Base-by-base conservation (phyloP, 441 rosid species). In the Euphorbia celastroides region DNA sequence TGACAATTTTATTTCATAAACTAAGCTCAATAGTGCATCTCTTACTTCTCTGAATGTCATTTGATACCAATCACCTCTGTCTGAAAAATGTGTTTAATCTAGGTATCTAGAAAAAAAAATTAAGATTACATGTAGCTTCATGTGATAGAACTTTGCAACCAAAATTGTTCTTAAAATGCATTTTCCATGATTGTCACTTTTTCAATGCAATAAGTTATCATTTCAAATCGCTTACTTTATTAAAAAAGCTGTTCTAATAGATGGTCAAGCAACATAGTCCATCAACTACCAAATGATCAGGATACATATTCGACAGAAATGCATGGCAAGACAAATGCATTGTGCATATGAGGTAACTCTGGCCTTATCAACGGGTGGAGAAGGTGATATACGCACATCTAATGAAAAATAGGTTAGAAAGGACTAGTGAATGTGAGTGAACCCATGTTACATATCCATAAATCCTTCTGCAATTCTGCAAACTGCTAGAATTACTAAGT, bases 81-180 rank as follows among this genome's bases (percentile, higher is more conserved):
- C 58, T 48, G 54, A 62, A 20, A 36, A 20, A 42, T 46, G 26
- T 52, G 56, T 26, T 44, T 59, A 60, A 54, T 55, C 57, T 30
- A 66, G 25, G 60, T 48, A 41, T 60, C 8, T 52, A 70, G 63
- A 36, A 30, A 23, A 70, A 54, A 56, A 57, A 60, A n/a, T n/a
- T n/a, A n/a, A 28, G 25, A 42, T 31, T 14, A 32, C 44, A 44
- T 54, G 56, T 50, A 38, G 10, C 9, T 23, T 5, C 34, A 56
- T 16, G 26, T 23, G 31, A 68, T 36, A 36, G 16, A 22, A 31
- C 4, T 60, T 59, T 38, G 55, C 13, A 17, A 16, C 36, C 17
- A 27, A 46, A 51, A 0, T 13, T 23, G 19, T 60, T 11, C 32
- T 8, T 52, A 30, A 2, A 34, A 44, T 52, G 19, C 12, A 60